phyloP scores from a whole-genome alignment of 2,329 filamentous ascomycete genomes.

The Talaromyces sp. region DNA sequence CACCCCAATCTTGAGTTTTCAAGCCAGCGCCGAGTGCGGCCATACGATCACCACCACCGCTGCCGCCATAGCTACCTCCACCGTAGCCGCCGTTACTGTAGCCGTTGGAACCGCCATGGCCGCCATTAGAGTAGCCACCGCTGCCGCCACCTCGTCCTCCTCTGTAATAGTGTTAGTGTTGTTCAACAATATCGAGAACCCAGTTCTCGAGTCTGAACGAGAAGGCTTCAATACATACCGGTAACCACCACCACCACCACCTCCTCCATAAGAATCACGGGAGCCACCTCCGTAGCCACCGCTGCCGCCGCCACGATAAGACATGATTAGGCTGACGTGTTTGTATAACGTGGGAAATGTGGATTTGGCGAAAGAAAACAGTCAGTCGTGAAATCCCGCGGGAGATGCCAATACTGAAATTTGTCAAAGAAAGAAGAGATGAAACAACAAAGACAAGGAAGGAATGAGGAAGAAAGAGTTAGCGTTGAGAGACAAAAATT shows the following conservation, averaged over 20 bases:
- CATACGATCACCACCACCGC: constrained; percentile 88
- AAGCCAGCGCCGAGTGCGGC: constrained; percentile 81
- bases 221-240: constrained; percentile 32
- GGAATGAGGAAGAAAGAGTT: constrained; percentile 29
- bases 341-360: not conserved
- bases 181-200: not conserved
- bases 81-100: constrained; percentile 34
- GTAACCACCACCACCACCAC: constrained; percentile 50
- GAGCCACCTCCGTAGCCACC: constrained; percentile 44
- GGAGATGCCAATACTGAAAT: not conserved
- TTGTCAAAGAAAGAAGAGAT: constrained; percentile 8
- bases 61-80: constrained; percentile 55
- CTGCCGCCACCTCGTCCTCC: constrained; percentile 41
- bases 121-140: constrained; percentile 46
- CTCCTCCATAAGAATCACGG: constrained; percentile 45
- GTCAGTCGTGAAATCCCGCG: not conserved
- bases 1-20: constrained; percentile 86
- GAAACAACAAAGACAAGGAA: constrained; percentile 23
- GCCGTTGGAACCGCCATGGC: constrained; percentile 37
- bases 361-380: not conserved
- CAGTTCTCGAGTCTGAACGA: not conserved
- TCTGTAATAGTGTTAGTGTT: constrained; percentile 8
- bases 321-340: constrained; percentile 53
- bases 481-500: constrained; percentile 24
- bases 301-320: constrained; percentile 57